phyloP scores from a whole-genome alignment of 495 filamentous ascomycete genomes.

The Penicillium odoratum region DNA sequence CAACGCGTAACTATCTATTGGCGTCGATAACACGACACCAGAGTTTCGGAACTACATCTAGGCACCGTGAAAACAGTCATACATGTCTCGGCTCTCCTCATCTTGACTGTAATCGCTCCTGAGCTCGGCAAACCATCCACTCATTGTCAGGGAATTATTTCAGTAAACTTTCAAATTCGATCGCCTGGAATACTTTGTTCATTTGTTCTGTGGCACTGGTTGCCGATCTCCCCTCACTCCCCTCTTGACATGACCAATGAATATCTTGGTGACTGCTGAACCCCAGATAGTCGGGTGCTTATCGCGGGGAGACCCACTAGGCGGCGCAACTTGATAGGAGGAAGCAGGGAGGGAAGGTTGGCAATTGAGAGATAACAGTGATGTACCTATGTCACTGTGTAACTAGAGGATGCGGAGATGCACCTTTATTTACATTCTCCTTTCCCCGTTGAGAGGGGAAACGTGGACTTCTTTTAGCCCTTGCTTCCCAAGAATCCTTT shows the following conservation, averaged over 20 bases:
- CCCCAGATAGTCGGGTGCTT: conserved; percentile 27
- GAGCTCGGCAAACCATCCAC: conserved; percentile 4
- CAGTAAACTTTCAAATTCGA: neutral
- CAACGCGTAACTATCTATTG: neutral
- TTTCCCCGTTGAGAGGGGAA: neutral
- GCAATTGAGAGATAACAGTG: conserved; percentile 1
- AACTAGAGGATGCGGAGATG: neutral
- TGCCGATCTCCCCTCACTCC: conserved; percentile 27
- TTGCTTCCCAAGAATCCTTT: neutral
- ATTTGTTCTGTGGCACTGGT: neutral
- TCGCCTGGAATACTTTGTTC: neutral
- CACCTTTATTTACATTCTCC: neutral
- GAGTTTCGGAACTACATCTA: conserved; percentile 8
- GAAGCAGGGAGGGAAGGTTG: neutral
- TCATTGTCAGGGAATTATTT: neutral
- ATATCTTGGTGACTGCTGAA: neutral
- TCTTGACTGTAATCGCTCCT: neutral
- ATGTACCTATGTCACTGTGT: neutral
- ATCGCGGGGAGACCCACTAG: conserved; percentile 25
- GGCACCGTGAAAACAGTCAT: conserved; percentile 1
- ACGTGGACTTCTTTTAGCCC: neutral
- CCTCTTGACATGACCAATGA: conserved; percentile 20
- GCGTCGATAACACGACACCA: neutral
- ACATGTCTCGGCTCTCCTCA: neutral
- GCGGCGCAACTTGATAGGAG: conserved; percentile 17